phyloP scores from a whole-genome alignment of 192 early-diverging fungal species.

The Rhizophagus sp. region DNA sequence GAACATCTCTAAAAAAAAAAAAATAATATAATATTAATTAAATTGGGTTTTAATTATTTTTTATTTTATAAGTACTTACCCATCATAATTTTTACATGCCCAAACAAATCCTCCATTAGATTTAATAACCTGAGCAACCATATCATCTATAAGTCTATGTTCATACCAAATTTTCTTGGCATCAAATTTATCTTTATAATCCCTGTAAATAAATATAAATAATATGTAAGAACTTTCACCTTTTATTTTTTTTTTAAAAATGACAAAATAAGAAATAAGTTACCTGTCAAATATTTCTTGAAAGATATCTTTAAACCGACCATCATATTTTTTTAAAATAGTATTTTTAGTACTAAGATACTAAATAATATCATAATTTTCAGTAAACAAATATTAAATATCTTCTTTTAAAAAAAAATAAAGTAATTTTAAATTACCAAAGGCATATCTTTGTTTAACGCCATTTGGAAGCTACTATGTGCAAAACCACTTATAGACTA shows the following conservation, averaged over 20 bases:
- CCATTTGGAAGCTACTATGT: slow-evolving; percentile 92
- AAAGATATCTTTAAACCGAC: slow-evolving; percentile 99
- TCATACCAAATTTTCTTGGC: slow-evolving; percentile 91
- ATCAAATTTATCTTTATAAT: slow-evolving; percentile 85
- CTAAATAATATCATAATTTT: background rate
- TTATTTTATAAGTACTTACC: slow-evolving; percentile 64
- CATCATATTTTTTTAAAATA: slow-evolving; percentile 97
- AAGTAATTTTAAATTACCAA: slow-evolving; percentile 39
- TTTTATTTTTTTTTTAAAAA: no score
- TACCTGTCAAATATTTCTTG: slow-evolving; percentile 78
- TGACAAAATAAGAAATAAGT: background rate
- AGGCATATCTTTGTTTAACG: slow-evolving; percentile 89
- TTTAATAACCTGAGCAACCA: slow-evolving; percentile 96
- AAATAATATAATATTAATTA: background rate
- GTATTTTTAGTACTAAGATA: slow-evolving; percentile 98
- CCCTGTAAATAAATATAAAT: slow-evolving; percentile 29
- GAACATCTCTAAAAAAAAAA: background rate
- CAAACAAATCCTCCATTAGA: slow-evolving; percentile 90
- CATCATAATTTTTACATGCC: slow-evolving; percentile 94
- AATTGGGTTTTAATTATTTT: background rate
- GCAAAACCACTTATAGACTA: slow-evolving; percentile 92
- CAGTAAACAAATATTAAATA: background rate
- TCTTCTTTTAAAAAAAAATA: background rate
- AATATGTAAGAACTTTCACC: no score
- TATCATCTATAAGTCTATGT: slow-evolving; percentile 97